A percentile compares a stretch with the other conserved stretches of the same genome.
These are phyloP conservation scores for Penicillium pancosmium DNA, from an alignment of 495 filamentous ascomycete species.

Conservation along the genomic window DNA sequence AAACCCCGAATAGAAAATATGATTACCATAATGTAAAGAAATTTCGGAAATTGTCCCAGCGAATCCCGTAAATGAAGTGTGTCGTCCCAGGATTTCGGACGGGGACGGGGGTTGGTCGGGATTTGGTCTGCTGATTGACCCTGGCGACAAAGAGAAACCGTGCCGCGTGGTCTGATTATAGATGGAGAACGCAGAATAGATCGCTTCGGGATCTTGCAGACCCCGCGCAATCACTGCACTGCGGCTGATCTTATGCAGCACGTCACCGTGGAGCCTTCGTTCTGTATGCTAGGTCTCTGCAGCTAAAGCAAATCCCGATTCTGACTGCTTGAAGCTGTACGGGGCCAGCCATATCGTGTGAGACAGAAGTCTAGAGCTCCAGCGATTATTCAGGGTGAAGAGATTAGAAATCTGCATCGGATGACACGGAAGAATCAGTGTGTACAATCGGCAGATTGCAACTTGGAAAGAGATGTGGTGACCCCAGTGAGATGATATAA, in stretches of 20 bases:
- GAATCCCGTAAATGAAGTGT: not conserved
- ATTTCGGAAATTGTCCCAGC: too few species aligned
- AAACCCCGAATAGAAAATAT: not conserved
- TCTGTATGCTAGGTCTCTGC: not conserved
- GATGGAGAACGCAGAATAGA: not conserved
- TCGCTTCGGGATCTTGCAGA: not conserved
- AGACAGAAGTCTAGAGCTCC: not conserved
- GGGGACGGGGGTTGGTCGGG: not conserved
- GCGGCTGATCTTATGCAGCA: not conserved
- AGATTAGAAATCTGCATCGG: not conserved
- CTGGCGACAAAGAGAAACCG: not conserved
- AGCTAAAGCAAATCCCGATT: constrained; percentile 1
- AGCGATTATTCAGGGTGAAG: not conserved
- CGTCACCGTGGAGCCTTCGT: not conserved
- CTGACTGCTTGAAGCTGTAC: not conserved
- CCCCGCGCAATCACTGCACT: not conserved
- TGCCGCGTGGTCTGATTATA: constrained; percentile 2
- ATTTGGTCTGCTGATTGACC: not conserved
- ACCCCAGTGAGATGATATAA: not conserved
- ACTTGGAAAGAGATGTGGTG: too few species aligned
- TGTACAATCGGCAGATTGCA: not conserved
- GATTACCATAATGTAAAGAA: not conserved
- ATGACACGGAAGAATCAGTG: not conserved
- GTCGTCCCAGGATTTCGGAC: not conserved
- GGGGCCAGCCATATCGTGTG: not conserved